Base-by-base conservation (phyloP, 495 filamentous ascomycete species). In the Cryomyces antarcticus region DNA sequence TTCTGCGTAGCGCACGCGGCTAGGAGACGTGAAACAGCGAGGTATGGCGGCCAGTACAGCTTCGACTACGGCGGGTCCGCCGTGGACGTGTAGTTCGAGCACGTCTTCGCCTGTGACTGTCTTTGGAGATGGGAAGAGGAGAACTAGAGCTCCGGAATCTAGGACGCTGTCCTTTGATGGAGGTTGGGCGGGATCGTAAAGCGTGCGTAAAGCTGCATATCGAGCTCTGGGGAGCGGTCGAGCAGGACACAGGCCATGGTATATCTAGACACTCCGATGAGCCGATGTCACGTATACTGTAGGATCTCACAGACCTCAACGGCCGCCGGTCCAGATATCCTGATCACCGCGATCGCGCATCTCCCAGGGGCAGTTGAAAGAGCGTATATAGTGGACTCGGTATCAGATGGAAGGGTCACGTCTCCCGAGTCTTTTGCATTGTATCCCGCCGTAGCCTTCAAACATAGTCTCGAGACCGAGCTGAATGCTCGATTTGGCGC, bases 41-140 rank as follows among this genome's bases (percentile, higher is more conserved):
- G 78, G 67, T 43, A 97, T 83, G 6, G 84, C 85, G 6, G 67
- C 57, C 1, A 97, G 69, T 0, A 94, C 81, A 5, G 92, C 80
- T 52, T 80, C 82, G 42, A 92, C 76, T 28, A 87, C 80, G 5
- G 89, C 92, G 0, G 76, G 69, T 0, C 89, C 88, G n/a, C 89
- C 89, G 51, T 97, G 89, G 31, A 95, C 69, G 52, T 97, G 89
- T 2, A 97, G 62, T 55, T 97, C 89, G 13, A 97, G 70, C 1
- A 95, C 68, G 51, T 93, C 83, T 57, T 96, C 86, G 13, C 89
- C 89, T 0, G 89, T 97, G 24, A 80, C 82, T 0, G 86, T 89
- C 38, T 74, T 69, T 0, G 92, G 88, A 1, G 64, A 67, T 0
- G 86, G 82, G 53, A 96, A 94, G 60, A 78, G 84, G n/a, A 97